phyloP scores from a whole-genome alignment of 2,329 filamentous ascomycete species.

The Cadophora gregata region DNA sequence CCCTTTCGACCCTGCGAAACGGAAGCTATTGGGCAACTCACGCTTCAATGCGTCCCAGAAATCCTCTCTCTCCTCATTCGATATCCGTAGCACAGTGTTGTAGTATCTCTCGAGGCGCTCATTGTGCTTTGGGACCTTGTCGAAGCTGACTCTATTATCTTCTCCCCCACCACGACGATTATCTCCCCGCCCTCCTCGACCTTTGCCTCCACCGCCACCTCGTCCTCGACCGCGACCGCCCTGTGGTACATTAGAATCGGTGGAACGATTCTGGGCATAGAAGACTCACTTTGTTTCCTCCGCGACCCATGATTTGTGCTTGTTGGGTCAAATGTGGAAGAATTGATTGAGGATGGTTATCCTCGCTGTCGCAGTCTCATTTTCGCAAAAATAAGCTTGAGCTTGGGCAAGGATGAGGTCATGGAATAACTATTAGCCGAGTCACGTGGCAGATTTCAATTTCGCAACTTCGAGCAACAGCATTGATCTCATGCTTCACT shows the following conservation, averaged over 20 bases:
- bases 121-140: slow-evolving; percentile 76
- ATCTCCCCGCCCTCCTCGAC: slow-evolving; percentile 36
- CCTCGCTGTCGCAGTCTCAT: slow-evolving; percentile 17
- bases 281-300: slow-evolving; percentile 41
- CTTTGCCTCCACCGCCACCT: slow-evolving; percentile 34
- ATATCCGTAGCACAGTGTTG: slow-evolving; percentile 75
- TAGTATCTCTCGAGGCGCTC: slow-evolving; percentile 88
- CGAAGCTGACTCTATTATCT: slow-evolving; percentile 52
- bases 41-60: slow-evolving; percentile 87
- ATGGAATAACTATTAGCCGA: slow-evolving; percentile 17
- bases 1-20: slow-evolving; percentile 95
- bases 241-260: slow-evolving; percentile 23
- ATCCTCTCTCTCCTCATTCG: slow-evolving; percentile 75
- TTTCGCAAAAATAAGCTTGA: slow-evolving; percentile 24
- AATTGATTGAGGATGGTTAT: slow-evolving; percentile 14
- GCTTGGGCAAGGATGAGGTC: slow-evolving; percentile 5
- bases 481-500: no score
- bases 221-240: slow-evolving; percentile 34
- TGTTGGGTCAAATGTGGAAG: slow-evolving; percentile 14
- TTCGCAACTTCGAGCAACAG: no score
- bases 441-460: neutral
- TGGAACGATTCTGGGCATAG: neutral
- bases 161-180: slow-evolving; percentile 45
- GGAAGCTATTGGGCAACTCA: slow-evolving; percentile 95
- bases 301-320: slow-evolving; percentile 40